phyloP scores from a whole-genome alignment of 139 green algal species.

The Gonium pectorale region DNA sequence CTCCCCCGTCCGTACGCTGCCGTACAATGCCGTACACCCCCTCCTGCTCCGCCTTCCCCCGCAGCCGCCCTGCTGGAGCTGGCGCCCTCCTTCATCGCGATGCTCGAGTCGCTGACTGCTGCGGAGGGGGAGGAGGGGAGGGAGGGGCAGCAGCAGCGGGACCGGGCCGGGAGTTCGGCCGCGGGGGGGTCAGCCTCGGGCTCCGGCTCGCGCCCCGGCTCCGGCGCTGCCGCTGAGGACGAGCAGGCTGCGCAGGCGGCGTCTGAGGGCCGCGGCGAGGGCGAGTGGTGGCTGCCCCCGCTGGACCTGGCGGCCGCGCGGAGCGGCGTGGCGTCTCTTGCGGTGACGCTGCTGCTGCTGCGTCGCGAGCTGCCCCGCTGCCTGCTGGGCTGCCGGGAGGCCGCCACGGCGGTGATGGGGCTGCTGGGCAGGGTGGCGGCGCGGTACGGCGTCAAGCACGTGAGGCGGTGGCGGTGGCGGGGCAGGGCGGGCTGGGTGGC shows the following conservation, averaged over 20 bases:
- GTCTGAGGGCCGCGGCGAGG: slow-evolving; percentile 30
- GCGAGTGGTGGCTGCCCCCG: slow-evolving; percentile 19
- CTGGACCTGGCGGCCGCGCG: neutral
- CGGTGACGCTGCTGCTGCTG: slow-evolving; percentile 26
- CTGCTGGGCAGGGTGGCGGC: slow-evolving; percentile 23
- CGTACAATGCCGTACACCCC: neutral
- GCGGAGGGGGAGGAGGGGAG: neutral
- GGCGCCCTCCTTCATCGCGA: slow-evolving; percentile 16
- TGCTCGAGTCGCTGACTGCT: neutral
- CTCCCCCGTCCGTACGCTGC: no score
- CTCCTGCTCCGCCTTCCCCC: neutral
- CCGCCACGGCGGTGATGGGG: slow-evolving; percentile 29
- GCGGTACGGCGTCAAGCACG: neutral
- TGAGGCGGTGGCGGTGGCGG: neutral
- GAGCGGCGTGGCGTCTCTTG: neutral
- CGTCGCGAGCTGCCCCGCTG: slow-evolving; percentile 16
- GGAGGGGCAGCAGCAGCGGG: neutral
- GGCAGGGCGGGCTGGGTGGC: no score
- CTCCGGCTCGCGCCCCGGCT: neutral
- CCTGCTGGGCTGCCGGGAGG: slow-evolving; percentile 32
- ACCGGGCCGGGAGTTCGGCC: no score
- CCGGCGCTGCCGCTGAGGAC: neutral
- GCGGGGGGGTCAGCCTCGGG: no score
- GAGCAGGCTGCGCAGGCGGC: neutral
- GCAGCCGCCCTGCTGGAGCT: slow-evolving; percentile 21